Base-by-base conservation (phyloP, 2,329 filamentous ascomycete genomes). In the Ophiostoma triangulosporum region DNA sequence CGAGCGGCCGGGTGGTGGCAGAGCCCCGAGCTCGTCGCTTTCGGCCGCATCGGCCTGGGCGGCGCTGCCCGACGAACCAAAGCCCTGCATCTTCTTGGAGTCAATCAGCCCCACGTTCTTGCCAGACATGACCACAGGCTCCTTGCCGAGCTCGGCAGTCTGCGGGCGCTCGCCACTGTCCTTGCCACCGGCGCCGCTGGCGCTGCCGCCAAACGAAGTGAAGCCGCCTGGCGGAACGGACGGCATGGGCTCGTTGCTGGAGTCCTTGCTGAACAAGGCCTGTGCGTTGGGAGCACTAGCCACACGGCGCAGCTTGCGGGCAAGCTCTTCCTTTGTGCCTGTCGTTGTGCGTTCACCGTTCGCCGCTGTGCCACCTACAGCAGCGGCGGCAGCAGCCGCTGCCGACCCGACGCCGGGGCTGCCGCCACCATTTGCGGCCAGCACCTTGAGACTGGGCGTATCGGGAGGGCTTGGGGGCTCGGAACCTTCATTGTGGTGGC, bases 281-380 rank as follows among this genome's bases (percentile, higher is more conserved):
- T 98, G 93, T 22, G 91, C 88, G 73, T 98, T 98, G 35, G 93
- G 93, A 50, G 93, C 93, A 65, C 91, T 97, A 53, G 93, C 93
- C 53, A 98, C 93, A 65, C 91, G 83, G 65, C 93, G 82, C 65
- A 98, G 72, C 68, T 96, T 95, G 64, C 93, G 77, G 26, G 93
- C 93, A 63, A 97, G 69, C 70, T 97, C 93, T 69, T 97, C 91
- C 68, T 95, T 97, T 43, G 87, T 88, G 52, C 84, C 84, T 51
- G 81, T 81, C 29, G 84, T 85, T 33, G 84, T 80, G 60, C 86
- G 81, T 58, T 81, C 74, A 62, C 81, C 79, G 61, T 82, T 71
- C 52, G 80, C 46, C 17, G 46, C 32, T 6, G 46, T 33, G 26
- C 46, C 46, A 1, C 20, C 20, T 17, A 43, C 38, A 14, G 38